phyloP scores from a whole-genome alignment of 371 early-diverging fungal genomes.

The Apophysomyces sp. region DNA sequence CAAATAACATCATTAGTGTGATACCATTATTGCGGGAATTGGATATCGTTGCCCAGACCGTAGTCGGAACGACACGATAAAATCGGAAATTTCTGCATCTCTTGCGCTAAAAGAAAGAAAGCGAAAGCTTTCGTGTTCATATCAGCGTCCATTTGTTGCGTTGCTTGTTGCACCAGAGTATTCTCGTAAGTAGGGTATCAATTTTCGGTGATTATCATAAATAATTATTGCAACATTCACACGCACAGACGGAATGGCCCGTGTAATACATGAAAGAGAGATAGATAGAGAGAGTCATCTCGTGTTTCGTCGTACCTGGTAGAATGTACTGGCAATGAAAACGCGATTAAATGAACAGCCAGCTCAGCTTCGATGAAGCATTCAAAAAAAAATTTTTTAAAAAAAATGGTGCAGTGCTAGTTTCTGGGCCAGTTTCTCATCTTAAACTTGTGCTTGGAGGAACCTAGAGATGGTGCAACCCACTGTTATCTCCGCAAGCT shows the following conservation, averaged over 20 bases:
- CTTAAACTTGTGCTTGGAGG: not conserved
- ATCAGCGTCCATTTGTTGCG: no score
- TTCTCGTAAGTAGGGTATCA: no score
- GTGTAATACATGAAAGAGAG: not conserved
- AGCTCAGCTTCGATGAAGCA: not conserved
- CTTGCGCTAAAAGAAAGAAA: no score
- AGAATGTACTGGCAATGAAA: not conserved
- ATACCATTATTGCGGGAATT: no score
- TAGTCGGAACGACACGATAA: no score
- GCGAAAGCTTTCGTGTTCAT: no score
- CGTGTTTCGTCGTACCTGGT: not conserved
- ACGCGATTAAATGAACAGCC: not conserved
- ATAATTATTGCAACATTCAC: not conserved
- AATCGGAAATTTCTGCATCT: no score
- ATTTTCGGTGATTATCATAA: not conserved
- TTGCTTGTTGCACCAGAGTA: no score
- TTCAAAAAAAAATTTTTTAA: no score
- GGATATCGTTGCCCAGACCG: no score
- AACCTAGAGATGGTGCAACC: slow-evolving; percentile 1
- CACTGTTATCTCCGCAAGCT: not conserved
- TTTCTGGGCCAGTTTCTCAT: not conserved
- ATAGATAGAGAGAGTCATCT: not conserved
- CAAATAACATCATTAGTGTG: no score
- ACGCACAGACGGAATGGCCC: not conserved
- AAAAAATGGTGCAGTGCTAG: no score